Evolutionary conservation across 768 basidiomycete species (phyloP).

Genomic region (Albatrellus ellisii): DNA sequence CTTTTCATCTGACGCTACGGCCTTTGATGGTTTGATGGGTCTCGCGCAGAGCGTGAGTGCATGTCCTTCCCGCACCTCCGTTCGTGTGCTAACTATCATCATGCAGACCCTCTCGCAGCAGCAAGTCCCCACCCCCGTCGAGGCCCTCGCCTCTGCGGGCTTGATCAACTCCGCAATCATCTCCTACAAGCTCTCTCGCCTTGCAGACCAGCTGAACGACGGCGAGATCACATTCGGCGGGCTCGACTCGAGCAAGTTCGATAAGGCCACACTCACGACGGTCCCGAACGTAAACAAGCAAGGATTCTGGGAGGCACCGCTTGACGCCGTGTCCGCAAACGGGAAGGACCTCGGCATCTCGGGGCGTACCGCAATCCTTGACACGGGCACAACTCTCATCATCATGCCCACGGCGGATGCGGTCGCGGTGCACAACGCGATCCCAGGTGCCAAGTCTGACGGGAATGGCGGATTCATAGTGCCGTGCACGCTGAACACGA

Average conservation of each 20-base stretch:
- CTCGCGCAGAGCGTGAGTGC: slow-evolving; percentile 52
- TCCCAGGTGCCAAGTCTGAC: slow-evolving; percentile 41
- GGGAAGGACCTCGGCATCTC: slow-evolving; percentile 35
- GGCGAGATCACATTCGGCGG: slow-evolving; percentile 78
- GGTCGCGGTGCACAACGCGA: slow-evolving; percentile 36
- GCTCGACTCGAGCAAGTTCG: slow-evolving; percentile 59
- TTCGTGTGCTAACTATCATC: not conserved
- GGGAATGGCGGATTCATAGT: slow-evolving; percentile 41
- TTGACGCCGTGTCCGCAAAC: slow-evolving; percentile 48
- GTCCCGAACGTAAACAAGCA: slow-evolving; percentile 46
- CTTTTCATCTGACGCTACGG: slow-evolving; percentile 34
- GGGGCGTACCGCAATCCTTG: slow-evolving; percentile 57
- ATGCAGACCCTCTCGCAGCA: slow-evolving; percentile 51
- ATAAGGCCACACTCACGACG: slow-evolving; percentile 40
- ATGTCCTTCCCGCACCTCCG: not conserved
- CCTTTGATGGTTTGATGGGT: slow-evolving; percentile 71
- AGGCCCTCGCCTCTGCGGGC: slow-evolving; percentile 45
- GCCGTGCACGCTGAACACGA: slow-evolving; percentile 46
- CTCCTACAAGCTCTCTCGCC: slow-evolving; percentile 71
- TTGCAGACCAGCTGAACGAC: slow-evolving; percentile 55
- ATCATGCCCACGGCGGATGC: slow-evolving; percentile 34
- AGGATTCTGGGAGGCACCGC: slow-evolving; percentile 73
- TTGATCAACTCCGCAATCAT: slow-evolving; percentile 52
- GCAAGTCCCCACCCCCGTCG: slow-evolving; percentile 51
- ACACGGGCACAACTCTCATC: slow-evolving; percentile 36